phyloP scores from a whole-genome alignment of 805 yeast species.

The Wickerhamomyces bovis region DNA sequence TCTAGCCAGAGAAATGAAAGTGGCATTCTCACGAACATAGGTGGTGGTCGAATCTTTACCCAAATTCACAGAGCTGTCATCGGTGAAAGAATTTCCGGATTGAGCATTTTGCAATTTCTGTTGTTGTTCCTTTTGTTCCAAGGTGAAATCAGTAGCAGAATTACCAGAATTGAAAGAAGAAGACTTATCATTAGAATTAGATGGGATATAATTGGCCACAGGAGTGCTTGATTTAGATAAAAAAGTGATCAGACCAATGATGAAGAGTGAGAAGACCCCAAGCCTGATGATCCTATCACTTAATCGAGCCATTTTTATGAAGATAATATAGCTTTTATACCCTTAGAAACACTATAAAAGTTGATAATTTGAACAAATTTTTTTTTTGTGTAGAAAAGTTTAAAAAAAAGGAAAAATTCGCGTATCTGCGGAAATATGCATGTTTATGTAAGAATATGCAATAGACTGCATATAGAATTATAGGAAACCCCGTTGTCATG shows the following conservation, averaged over 20 bases:
- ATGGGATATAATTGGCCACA: not conserved
- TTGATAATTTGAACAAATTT: no score
- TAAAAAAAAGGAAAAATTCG: no score
- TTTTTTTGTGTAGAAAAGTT: no score
- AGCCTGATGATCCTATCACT: conserved; percentile 17
- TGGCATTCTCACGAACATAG: conserved; percentile 48
- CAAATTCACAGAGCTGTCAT: not conserved
- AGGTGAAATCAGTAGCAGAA: conserved; percentile 1
- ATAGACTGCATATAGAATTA: no score
- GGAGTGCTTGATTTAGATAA: conserved; percentile 8
- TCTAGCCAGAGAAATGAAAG: conserved; percentile 62
- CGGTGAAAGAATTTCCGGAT: not conserved
- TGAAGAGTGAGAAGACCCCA: conserved; percentile 13
- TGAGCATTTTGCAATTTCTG: conserved; percentile 1
- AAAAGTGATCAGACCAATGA: conserved; percentile 14
- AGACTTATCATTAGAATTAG: not conserved
- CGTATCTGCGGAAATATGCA: no score
- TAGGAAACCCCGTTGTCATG: no score
- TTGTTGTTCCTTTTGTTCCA: conserved; percentile 1
- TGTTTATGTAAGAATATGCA: no score
- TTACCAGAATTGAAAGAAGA: not conserved
- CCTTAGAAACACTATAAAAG: no score
- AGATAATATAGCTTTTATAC: no score
- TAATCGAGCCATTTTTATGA: conserved; percentile 16
- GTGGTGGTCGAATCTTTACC: not conserved